Base-by-base conservation (phyloP, 2,329 filamentous ascomycete genomes). In the Tricladium varicosporioides region DNA sequence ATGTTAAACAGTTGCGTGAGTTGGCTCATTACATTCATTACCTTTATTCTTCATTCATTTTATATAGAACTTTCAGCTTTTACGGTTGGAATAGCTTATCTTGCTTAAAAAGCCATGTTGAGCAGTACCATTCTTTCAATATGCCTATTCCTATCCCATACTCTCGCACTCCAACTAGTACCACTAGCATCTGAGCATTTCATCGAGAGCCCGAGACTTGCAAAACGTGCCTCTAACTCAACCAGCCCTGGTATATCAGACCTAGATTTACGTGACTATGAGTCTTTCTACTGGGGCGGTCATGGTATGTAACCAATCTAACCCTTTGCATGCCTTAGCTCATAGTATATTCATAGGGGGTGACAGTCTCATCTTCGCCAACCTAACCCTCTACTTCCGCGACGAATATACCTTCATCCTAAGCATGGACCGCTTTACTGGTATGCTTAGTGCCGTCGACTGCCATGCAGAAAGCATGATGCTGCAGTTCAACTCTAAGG, bases 381-480 rank as follows among this genome's bases (percentile, higher is more conserved):
- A 27, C 22, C 22, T 32, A 14, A 19, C 27, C 36, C 27, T 51
- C 15, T 51, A 40, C 22, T 51, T 51, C 15, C 36, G 42, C 13
- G 45, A 48, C 2, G 48, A 51, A 36, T 51, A 40, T 16, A 33
- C 36, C 11, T 51, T 51, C 4, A 36, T 50, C 13, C 32, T 51
- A 7, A 18, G 48, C 27, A 51, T 51, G 48, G 48, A 50, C 8
- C 32, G 33, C 15, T 51, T 51, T 16, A 14, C 36, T n/a, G 48
- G 48, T 33, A 51, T 51, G 32, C 32, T 51, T 8, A 51, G 19
- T n/a, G 18, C 48, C n/a, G 48, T 51, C n/a, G 48, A 40, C 48
- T 51, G 48, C 33, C 32, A 19, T 32, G n/a, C 22, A 7, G 22
- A 51, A 3, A 40, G 19, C 10, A 51, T 51, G 48, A 51, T 51